Evolutionary conservation across 805 yeast genomes (phyloP), one percentile per base, ranked within the genome.

Genomic region (Starmera quercuum): DNA sequence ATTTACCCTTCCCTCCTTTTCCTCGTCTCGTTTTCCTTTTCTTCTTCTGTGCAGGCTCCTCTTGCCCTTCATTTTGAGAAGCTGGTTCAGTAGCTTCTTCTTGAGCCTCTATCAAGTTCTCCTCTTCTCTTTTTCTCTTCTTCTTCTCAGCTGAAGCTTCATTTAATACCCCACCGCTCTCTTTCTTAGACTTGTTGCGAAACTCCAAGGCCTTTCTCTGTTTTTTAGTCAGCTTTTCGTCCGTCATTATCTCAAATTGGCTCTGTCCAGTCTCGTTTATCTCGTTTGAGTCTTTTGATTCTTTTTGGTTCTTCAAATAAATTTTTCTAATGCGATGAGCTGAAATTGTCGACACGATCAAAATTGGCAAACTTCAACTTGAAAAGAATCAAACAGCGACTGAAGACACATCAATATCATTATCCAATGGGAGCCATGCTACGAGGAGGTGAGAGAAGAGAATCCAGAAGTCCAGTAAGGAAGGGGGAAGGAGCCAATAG

Each of bases 1-100:
- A 11, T 13, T 12, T 13, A 25, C 27, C 27, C 15, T 25, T 65
- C 21, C 61, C 65, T 10, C 77, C 79, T 54, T 69, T 76, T 19
- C 88, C 87, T 57, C 84, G 67, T 61, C 90, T 72, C 3, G 88
- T 78, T 55, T 82, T 79, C 44, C 90, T 64, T 54, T 75, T 81
- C 64, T 80, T 81, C 47, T 65, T 68, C 6, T 60, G 61, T 13
- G 58, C 66, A 24, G 50, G 62, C 18, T 40, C 53, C 24, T 39
- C 49, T 7, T 39, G 45, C 13, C 42, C 11, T 21, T 8, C 11
- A 21, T 8, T 8, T 8, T 8, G 8, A 21, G 8, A 8, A 8
- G 23, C 46, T 12, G 45, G 48, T 24, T 44, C 42, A 6, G 43
- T 39, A 20, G 31, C 45, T 31, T 42, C 41, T 32, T 45, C 41